Evolutionary conservation across 2,329 filamentous ascomycete species (phyloP), one percentile per base, ranked within the genome.

Genomic region (Clonostachys sp.): DNA sequence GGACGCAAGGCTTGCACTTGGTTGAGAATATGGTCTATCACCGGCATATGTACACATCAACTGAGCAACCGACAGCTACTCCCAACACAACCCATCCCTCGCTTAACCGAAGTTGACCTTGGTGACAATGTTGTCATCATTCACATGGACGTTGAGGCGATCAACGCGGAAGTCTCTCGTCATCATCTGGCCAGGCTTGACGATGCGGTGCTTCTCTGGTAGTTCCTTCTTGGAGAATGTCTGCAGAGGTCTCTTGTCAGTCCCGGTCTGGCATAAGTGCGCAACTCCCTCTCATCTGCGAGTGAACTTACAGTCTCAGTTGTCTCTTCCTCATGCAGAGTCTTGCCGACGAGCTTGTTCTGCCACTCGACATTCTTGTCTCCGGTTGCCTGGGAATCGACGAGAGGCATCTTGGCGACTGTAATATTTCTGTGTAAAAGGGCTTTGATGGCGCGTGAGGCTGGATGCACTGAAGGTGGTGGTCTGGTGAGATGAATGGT

Each of bases 321-420:
- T 46, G 72, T 71, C 16, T 64, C 61, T 10, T 56, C 51, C 1
- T 81, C 80, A 12, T 73, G 72, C 12, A 84, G 63, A 43, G 73
- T 84, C 77, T 85, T 86, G 59, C 82, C 82, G 42, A 81, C 74
- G 5, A 86, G 70, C 71, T 83, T 83, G 64, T 74, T 75, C 54
- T 67, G 68, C 82, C 82, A 86, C 57, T 81, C 71, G 50, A 80
- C 69, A 35, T 73, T 78, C 64, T 73, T 71, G 61, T 67, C 59
- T 52, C 61, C 67, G 51, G 66, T 70, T 55, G 83, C 66, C 59
- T 77, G 78, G 47, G 81, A 80, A 16, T 83, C 74, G 56, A 85
- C 73, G 66, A 85, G 81, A 78, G 82, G 82, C 82, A 86, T 83
- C 68, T n/a, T 62, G 50, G 24, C 24, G 24, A 30, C 24, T 30